Conservation (phyloP, 345 rosid species). For the Rhodamnia argentea region DNA sequence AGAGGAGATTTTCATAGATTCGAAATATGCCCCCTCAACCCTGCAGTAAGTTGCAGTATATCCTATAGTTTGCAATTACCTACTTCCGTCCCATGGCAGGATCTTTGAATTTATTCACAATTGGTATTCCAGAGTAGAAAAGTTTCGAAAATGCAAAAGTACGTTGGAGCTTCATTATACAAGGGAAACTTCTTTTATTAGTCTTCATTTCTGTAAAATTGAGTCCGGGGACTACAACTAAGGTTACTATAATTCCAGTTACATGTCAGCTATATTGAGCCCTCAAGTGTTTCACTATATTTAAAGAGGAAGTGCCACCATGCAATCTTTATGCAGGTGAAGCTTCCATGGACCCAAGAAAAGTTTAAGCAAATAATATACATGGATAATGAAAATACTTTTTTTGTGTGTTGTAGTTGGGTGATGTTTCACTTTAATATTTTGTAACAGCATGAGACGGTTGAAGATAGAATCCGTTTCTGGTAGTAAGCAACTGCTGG, state of each 20-base stretch:
- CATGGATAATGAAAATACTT: background rate
- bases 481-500: background rate
- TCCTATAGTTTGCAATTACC: background rate
- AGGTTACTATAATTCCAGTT: background rate
- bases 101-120: background rate
- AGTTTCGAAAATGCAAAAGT: background rate
- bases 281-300: background rate
- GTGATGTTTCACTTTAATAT: background rate
- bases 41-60: background rate
- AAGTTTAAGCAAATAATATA: background rate
- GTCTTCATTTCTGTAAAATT: background rate
- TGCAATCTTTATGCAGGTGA: background rate
- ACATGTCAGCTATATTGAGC: background rate
- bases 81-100: background rate
- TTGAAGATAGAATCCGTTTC: background rate
- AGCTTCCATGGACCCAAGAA: background rate
- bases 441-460: background rate
- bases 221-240: background rate
- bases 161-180: background rate
- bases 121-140: background rate
- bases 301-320: background rate
- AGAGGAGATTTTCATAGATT: background rate
- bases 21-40: background rate
- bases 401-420: background rate
- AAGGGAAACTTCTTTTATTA: background rate